Percentiles rank a stretch among this genome's conserved stretches.
These are phyloP conservation scores for Dendrostoma leiphaemia DNA, from an alignment of 2,329 filamentous ascomycete species.

Conservation along the genomic window DNA sequence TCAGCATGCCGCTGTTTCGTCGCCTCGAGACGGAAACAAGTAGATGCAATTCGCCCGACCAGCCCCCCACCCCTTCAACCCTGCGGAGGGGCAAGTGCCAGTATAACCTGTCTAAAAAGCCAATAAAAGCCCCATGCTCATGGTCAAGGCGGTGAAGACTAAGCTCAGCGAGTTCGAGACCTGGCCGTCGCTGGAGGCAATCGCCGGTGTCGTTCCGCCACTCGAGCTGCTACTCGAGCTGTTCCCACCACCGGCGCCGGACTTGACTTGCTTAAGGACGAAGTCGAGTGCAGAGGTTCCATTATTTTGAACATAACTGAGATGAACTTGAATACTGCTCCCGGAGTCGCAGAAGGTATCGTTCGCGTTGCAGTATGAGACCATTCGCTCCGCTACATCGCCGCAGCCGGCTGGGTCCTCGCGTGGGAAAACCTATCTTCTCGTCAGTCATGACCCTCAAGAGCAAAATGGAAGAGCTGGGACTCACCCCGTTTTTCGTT, in stretches of 20 bases:
- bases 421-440: conserved; percentile 27
- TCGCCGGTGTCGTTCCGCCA: neutral
- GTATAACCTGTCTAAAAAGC: no score
- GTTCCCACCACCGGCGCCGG: neutral
- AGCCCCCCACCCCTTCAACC: no score
- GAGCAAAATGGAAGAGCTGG: neutral
- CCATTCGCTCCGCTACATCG: conserved; percentile 22
- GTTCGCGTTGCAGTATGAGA: conserved; percentile 26
- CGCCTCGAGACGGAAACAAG: no score
- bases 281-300: conserved; percentile 22
- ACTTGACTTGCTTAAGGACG: conserved; percentile 22
- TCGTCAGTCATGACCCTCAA: no score
- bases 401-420: conserved; percentile 21
- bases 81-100: no score
- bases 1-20: no score
- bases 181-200: no score
- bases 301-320: conserved; percentile 26
- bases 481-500: conserved; percentile 22
- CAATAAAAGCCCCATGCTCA: neutral
- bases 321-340: conserved; percentile 19
- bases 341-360: conserved; percentile 28
- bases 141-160: neutral
- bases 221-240: neutral
- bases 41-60: no score
- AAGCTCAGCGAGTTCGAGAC: no score